These are phyloP conservation scores for Phascolomyces articulosus DNA, from an alignment of 371 early-diverging fungal species.

Conservation along the genomic window DNA sequence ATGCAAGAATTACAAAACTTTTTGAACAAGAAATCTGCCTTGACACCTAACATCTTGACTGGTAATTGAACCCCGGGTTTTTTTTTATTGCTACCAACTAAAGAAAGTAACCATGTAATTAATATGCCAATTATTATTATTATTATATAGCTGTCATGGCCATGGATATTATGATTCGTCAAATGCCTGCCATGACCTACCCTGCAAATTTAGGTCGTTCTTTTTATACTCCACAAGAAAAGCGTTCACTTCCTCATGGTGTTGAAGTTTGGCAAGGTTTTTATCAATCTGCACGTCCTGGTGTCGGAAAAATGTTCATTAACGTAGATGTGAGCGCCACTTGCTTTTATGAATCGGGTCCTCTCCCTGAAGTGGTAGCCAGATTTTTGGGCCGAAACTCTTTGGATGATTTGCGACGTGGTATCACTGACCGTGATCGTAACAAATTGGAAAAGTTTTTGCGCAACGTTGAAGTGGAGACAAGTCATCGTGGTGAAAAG, in stretches of 20 bases:
- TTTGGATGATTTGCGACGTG: slow-evolving; percentile 68
- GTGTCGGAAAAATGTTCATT: slow-evolving; percentile 68
- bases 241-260: slow-evolving; percentile 68
- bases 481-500: slow-evolving; percentile 75
- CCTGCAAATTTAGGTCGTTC: slow-evolving; percentile 80
- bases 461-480: slow-evolving; percentile 71
- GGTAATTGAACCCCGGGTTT: too few species aligned
- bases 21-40: too few species aligned
- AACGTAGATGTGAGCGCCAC: slow-evolving; percentile 91
- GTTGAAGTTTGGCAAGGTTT: slow-evolving; percentile 94
- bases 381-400: slow-evolving; percentile 66
- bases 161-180: slow-evolving; percentile 83
- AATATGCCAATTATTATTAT: neutral
- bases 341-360: slow-evolving; percentile 80
- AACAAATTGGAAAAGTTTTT: slow-evolving; percentile 71
- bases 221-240: slow-evolving; percentile 81
- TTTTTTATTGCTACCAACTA: too few species aligned
- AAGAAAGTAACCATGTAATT: too few species aligned
- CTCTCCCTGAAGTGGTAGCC: slow-evolving; percentile 62
- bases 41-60: too few species aligned
- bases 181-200: slow-evolving; percentile 73
- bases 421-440: slow-evolving; percentile 64
- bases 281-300: slow-evolving; percentile 85
- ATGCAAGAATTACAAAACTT: too few species aligned
- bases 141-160: slow-evolving; percentile 68